phyloP scores from a whole-genome alignment of 352 stramenopile species.

The Globisporangium radiosum region DNA sequence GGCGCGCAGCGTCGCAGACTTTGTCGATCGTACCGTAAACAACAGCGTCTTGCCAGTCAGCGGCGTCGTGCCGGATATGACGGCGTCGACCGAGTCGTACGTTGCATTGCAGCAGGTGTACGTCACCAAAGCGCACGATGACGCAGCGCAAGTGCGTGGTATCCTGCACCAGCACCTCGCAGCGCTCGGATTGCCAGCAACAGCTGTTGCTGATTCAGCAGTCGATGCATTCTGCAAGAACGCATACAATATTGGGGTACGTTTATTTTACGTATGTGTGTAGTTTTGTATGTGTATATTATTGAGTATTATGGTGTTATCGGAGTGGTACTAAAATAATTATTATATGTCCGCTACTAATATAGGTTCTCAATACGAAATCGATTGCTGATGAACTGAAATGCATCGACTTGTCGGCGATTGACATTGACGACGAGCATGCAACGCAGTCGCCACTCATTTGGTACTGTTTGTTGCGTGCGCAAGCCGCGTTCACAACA shows the following conservation, averaged over 20 bases:
- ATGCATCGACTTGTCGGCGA: slow-evolving; percentile 40
- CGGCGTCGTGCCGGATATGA: slow-evolving; percentile 96
- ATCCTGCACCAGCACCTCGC: slow-evolving; percentile 28
- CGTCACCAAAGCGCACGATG: slow-evolving; percentile 79
- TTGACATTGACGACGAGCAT: slow-evolving; percentile 78
- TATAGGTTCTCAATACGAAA: slow-evolving; percentile 63
- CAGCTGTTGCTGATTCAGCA: slow-evolving; percentile 52
- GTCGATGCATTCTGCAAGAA: slow-evolving; percentile 92
- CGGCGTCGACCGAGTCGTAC: slow-evolving; percentile 91
- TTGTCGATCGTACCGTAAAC: slow-evolving; percentile 50
- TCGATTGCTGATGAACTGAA: slow-evolving; percentile 84
- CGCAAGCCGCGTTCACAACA: slow-evolving; percentile 44
- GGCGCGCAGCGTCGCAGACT: slow-evolving; percentile 61
- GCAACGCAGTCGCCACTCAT: slow-evolving; percentile 89
- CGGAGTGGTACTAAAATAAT: no score
- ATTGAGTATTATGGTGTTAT: slow-evolving; percentile 1
- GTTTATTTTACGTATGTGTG: slow-evolving; percentile 2
- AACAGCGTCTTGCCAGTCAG: slow-evolving; percentile 74
- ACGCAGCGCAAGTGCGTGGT: slow-evolving; percentile 36
- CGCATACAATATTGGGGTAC: slow-evolving; percentile 76
- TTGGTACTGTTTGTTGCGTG: slow-evolving; percentile 93
- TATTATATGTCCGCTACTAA: no score
- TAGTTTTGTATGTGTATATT: no score
- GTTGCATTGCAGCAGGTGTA: slow-evolving; percentile 94
- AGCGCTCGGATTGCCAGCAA: slow-evolving; percentile 18